These are phyloP conservation scores for Malbranchea zuffiana DNA, from an alignment of 2,329 filamentous ascomycete species.

Conservation along the genomic window DNA sequence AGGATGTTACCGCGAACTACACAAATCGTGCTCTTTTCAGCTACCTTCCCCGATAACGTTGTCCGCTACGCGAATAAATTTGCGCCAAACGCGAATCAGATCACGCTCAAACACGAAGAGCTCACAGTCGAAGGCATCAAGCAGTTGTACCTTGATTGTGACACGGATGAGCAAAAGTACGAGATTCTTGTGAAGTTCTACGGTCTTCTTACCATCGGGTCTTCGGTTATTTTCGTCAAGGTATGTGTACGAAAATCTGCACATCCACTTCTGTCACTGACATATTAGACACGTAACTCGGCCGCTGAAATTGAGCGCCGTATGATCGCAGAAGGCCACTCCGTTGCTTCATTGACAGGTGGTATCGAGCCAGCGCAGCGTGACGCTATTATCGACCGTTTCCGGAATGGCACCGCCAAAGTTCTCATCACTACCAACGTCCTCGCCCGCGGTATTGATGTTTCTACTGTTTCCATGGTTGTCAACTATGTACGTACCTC, in stretches of 20 bases:
- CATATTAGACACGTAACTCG: slow-evolving; percentile 63
- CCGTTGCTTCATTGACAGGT: slow-evolving; percentile 80
- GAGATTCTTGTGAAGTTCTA: slow-evolving; percentile 84
- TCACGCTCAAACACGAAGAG: slow-evolving; percentile 80
- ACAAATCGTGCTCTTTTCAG: slow-evolving; percentile 93
- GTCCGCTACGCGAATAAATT: slow-evolving; percentile 73
- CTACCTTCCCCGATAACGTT: slow-evolving; percentile 81
- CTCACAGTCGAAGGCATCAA: slow-evolving; percentile 95
- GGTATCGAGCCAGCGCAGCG: slow-evolving; percentile 74
- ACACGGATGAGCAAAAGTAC: slow-evolving; percentile 72
- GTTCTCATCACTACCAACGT: slow-evolving; percentile 98
- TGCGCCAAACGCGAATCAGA: slow-evolving; percentile 72
- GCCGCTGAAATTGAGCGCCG: slow-evolving; percentile 73
- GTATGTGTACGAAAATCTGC: slow-evolving; percentile 39
- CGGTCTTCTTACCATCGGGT: slow-evolving; percentile 89
- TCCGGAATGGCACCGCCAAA: slow-evolving; percentile 78
- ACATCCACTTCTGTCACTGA: not conserved
- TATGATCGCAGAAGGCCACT: slow-evolving; percentile 82
- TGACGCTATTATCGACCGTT: slow-evolving; percentile 73
- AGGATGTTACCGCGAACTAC: slow-evolving; percentile 45
- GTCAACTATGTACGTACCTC: slow-evolving; percentile 69
- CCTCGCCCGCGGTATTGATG: slow-evolving; percentile 85
- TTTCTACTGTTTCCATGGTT: slow-evolving; percentile 88
- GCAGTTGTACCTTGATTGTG: slow-evolving; percentile 94
- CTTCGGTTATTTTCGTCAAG: slow-evolving; percentile 95